Evolutionary conservation across 2,329 filamentous ascomycete species (phyloP).

Genomic region (Mariannaea sp.): DNA sequence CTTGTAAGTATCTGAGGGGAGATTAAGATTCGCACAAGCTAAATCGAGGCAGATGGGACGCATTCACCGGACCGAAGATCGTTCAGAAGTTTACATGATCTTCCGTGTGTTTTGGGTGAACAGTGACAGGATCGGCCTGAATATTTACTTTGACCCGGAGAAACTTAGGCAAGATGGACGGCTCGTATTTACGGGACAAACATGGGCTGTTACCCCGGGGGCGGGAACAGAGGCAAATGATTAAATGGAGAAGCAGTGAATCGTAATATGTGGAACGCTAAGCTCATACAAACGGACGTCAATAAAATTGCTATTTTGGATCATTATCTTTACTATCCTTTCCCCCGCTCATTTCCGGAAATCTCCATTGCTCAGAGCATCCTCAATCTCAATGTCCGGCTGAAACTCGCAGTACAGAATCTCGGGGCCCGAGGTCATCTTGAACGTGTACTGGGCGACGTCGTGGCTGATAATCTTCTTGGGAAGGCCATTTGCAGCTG

Average conservation of each 20-base stretch:
- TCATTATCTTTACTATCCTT: neutral
- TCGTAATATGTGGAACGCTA: neutral
- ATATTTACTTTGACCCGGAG: conserved; percentile 26
- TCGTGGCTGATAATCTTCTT: neutral
- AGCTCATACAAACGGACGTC: neutral
- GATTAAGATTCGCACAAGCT: neutral
- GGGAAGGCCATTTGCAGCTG: conserved; percentile 10
- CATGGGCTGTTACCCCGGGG: conserved; percentile 23
- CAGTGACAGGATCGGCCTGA: conserved; percentile 16
- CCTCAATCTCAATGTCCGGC: conserved; percentile 22
- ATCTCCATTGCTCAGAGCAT: conserved; percentile 16
- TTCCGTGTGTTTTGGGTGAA: conserved; percentile 26
- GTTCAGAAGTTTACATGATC: conserved; percentile 22
- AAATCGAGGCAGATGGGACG: conserved; percentile 19
- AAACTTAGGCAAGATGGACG: conserved; percentile 21
- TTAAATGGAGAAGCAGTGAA: conserved; percentile 2
- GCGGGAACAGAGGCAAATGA: neutral
- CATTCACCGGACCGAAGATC: conserved; percentile 19
- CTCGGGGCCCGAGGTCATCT: conserved; percentile 21
- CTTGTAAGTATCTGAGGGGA: conserved; percentile 39
- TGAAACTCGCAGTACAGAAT: conserved; percentile 23
- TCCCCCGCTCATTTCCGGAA: conserved; percentile 16
- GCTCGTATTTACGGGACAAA: conserved; percentile 25
- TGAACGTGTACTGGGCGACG: neutral
- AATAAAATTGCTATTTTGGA: too few species aligned